phyloP scores from a whole-genome alignment of 345 rosid genomes.

The Heritiera littoralis region DNA sequence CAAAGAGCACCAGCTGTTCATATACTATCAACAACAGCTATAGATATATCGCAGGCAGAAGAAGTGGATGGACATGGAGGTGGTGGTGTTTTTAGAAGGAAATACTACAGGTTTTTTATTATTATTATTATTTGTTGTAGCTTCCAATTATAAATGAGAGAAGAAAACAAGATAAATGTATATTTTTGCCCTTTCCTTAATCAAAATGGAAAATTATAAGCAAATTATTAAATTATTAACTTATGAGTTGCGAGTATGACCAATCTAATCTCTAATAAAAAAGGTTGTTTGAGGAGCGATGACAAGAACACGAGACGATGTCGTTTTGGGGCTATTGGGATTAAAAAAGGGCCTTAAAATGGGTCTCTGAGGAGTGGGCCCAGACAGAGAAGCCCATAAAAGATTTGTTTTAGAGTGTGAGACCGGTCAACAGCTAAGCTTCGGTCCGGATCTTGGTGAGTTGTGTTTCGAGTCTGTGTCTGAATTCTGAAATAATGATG shows the following conservation, averaged over 20 bases:
- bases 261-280: too few species aligned
- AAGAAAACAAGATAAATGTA: background rate
- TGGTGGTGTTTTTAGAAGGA: background rate
- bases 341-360: background rate
- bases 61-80: background rate
- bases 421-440: background rate
- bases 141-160: background rate
- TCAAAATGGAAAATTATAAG: background rate
- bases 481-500: slow-evolving; percentile 4
- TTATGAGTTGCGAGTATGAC: background rate
- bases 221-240: background rate
- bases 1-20: slow-evolving; percentile 16
- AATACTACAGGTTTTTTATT: background rate
- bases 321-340: background rate
- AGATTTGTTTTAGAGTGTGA: background rate
- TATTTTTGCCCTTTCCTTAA: too few species aligned
- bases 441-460: background rate
- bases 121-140: slow-evolving; percentile 7
- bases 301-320: slow-evolving; percentile 7
- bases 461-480: background rate
- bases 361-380: background rate
- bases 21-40: slow-evolving; percentile 18
- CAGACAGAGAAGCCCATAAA: slow-evolving; percentile 24
- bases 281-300: background rate
- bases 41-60: slow-evolving; percentile 17